These are phyloP conservation scores for Fusarium fujikuroi DNA, from an alignment of 2,329 filamentous ascomycete species.

Conservation along the genomic window DNA sequence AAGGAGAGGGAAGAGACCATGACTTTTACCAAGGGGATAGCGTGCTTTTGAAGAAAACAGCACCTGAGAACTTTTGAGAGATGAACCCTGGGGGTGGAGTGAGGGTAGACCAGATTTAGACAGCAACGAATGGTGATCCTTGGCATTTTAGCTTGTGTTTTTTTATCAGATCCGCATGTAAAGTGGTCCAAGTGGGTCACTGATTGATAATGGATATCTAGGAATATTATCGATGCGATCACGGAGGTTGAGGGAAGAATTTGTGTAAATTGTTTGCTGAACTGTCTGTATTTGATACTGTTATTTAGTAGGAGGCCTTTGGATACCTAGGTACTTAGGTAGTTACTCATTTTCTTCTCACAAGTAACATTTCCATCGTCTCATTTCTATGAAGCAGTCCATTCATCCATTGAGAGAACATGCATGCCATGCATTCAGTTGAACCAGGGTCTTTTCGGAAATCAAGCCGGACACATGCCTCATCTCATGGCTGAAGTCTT, in stretches of 20 bases:
- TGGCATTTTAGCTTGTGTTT: slow-evolving; percentile 31
- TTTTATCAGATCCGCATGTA: slow-evolving; percentile 37
- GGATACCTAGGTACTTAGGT: too few species aligned
- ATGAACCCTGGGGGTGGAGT: slow-evolving; percentile 28
- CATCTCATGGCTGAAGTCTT: slow-evolving; percentile 15
- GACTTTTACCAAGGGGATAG: slow-evolving; percentile 6
- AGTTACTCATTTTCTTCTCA: neutral
- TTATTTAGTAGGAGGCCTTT: neutral
- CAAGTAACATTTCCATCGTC: neutral
- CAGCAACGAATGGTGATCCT: slow-evolving; percentile 29
- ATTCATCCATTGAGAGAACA: neutral
- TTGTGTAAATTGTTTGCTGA: neutral
- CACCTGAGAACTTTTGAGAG: slow-evolving; percentile 18
- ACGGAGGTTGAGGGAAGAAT: slow-evolving; percentile 9
- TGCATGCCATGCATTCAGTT: neutral
- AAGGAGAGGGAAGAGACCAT: neutral
- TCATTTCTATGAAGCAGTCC: neutral
- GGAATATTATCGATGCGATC: slow-evolving; percentile 14
- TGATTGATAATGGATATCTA: slow-evolving; percentile 37
- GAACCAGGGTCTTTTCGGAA: slow-evolving; percentile 17
- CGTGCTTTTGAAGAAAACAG: slow-evolving; percentile 24
- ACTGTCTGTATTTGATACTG: neutral
- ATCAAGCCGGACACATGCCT: slow-evolving; percentile 9
- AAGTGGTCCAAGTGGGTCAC: slow-evolving; percentile 18
- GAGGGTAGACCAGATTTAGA: slow-evolving; percentile 20